Evolutionary conservation across 2,329 filamentous ascomycete species (phyloP).

Genomic region (Colletotrichum higginsianum): DNA sequence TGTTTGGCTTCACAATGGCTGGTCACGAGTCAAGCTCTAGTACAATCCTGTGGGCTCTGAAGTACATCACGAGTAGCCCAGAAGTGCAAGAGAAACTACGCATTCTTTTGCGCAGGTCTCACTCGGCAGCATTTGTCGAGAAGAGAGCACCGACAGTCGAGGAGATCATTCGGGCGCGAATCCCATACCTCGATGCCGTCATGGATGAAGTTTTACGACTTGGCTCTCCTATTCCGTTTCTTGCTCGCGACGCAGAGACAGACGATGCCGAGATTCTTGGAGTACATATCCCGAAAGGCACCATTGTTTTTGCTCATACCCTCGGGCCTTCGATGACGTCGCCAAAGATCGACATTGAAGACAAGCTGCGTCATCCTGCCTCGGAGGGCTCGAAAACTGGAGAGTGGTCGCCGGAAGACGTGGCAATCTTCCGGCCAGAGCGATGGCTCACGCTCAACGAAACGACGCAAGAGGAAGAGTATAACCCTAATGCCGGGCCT

Average conservation of each 20-base stretch:
- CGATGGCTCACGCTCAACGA: background rate
- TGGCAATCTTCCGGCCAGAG: background rate
- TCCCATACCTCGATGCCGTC: constrained; percentile 48
- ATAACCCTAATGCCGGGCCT: background rate
- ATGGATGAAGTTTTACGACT: constrained; percentile 49
- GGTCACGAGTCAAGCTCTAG: constrained; percentile 44
- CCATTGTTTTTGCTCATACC: constrained; percentile 2
- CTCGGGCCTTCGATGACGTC: background rate
- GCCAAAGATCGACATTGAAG: background rate
- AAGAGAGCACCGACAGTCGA: constrained; percentile 41
- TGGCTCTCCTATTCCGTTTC: constrained; percentile 43
- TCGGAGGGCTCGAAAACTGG: background rate
- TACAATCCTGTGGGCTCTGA: constrained; percentile 18
- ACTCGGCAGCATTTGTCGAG: constrained; percentile 38
- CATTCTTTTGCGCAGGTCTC: constrained; percentile 32
- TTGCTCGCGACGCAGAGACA: constrained; percentile 44
- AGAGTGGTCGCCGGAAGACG: background rate
- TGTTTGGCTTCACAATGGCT: constrained; percentile 46
- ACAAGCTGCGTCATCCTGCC: background rate
- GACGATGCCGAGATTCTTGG: constrained; percentile 48
- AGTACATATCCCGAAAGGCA: constrained; percentile 47
- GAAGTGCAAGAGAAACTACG: constrained; percentile 48
- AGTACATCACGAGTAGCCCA: constrained; percentile 41
- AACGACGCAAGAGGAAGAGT: background rate
- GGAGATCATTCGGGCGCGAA: constrained; percentile 43